phyloP scores from a whole-genome alignment of 2,329 filamentous ascomycete genomes.

The Chaetomium sp. region DNA sequence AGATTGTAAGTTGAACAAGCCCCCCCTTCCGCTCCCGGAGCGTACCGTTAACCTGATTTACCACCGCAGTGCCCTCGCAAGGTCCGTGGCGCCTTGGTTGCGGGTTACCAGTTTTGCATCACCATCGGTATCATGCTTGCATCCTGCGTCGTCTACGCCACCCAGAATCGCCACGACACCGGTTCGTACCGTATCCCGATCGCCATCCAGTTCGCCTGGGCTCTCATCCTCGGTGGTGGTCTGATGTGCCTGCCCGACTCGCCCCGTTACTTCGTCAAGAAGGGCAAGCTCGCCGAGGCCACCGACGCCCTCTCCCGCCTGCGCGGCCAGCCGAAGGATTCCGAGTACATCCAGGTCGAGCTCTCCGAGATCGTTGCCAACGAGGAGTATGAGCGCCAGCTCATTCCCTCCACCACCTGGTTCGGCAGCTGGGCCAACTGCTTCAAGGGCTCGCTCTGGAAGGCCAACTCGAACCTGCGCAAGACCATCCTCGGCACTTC shows the following conservation, averaged over 20 bases:
- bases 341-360: conserved; percentile 75
- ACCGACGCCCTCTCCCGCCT: conserved; percentile 64
- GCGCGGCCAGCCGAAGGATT: conserved; percentile 72
- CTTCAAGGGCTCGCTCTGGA: conserved; percentile 65
- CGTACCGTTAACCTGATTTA: background rate
- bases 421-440: conserved; percentile 69
- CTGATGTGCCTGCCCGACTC: conserved; percentile 81
- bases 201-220: conserved; percentile 78
- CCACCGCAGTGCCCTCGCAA: conserved; percentile 57
- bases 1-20: conserved; percentile 57
- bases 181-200: conserved; percentile 81
- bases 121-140: conserved; percentile 69
- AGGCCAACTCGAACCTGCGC: conserved; percentile 67
- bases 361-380: conserved; percentile 86
- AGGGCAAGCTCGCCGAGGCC: conserved; percentile 67
- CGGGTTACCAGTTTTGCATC: conserved; percentile 41
- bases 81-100: conserved; percentile 51
- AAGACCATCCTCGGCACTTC: conserved; percentile 71
- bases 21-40: too few relatives aligned
- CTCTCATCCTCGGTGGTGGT: conserved; percentile 70
- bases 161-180: conserved; percentile 61
- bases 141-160: conserved; percentile 72
- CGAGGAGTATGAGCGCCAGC: conserved; percentile 77
- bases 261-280: conserved; percentile 83
- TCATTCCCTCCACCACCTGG: conserved; percentile 67